These are phyloP conservation scores for Lecanicillium sp. DNA, from an alignment of 2,329 filamentous ascomycete species.

Conservation along the genomic window DNA sequence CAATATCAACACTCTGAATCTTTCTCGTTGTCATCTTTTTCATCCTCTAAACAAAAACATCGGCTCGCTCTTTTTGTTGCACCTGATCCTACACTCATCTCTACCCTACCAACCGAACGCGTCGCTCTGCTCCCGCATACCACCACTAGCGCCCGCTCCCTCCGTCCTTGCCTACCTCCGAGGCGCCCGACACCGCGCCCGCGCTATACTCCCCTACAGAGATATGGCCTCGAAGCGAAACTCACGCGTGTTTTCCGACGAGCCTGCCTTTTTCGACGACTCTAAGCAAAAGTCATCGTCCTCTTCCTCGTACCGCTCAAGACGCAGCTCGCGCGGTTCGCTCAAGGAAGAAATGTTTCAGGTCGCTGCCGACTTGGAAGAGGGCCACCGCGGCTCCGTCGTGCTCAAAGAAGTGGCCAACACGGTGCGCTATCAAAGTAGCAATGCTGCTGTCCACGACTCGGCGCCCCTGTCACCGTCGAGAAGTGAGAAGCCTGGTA, in stretches of 20 bases:
- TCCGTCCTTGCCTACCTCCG: background rate
- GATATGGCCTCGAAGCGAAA: slow-evolving; percentile 17
- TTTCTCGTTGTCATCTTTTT: background rate
- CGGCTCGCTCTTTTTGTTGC: background rate
- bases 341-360: slow-evolving; percentile 19
- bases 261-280: slow-evolving; percentile 10
- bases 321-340: slow-evolving; percentile 22
- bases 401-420: background rate
- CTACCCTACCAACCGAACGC: background rate
- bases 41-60: background rate
- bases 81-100: background rate
- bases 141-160: background rate
- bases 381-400: slow-evolving; percentile 8
- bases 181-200: background rate
- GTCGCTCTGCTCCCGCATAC: background rate
- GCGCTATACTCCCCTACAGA: too few relatives aligned
- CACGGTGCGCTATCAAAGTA: slow-evolving; percentile 2
- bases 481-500: slow-evolving; percentile 6
- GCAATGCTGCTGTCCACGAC: background rate
- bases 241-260: slow-evolving; percentile 15
- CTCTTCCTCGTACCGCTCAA: slow-evolving; percentile 17
- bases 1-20: background rate
- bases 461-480: background rate
- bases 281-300: slow-evolving; percentile 7
- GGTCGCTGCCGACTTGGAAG: slow-evolving; percentile 15